Base-by-base conservation (phyloP, 495 filamentous ascomycete species). In the Terfezia boudieri region DNA sequence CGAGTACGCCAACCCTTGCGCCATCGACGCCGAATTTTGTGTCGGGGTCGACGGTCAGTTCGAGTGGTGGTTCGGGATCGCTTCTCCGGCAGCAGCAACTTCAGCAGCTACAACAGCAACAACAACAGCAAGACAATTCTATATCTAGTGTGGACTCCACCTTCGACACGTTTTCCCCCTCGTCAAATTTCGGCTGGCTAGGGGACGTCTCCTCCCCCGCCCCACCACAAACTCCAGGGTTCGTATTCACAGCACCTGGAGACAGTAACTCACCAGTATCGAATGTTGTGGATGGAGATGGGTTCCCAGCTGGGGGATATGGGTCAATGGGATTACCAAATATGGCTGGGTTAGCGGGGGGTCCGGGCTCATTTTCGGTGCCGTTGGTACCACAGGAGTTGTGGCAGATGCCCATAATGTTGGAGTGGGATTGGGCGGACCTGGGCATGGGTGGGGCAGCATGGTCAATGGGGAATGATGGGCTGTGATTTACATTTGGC, bases 351-450 rank as follows among this genome's bases (percentile, higher is more conserved):
- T 17, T 32, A 26, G 67, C 76, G 2, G 63, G 67, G n/a, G 65
- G 66, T 17, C 67, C 73, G 56, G 66, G 64, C 46, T 68, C 70
- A 22, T 87, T 86, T 64, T 86, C 94, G 64, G 86, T 94, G 58
- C 87, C 88, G 1, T 86, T 94, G 61, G 82, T 96, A 49, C 90
- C 90, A n/a, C 86, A 89, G 61, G 92, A 96, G 71, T 69, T 98
- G 52, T 98, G 88, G 83, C 82, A 86, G 66, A 82, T 94, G 78
- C 83, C 87, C 9, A 92, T 94, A 80, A 90, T 84, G 12, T 75
- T 96, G 20, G 92, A 96, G 64, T 98, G 92, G 92, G 86, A 96
- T 63, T 96, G 92, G 90, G 86, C 41, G 41, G 41, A 46, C 17
- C 4, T 46, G 14, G 17, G 17, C 6, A 46, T 46, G 41, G 12